Evolutionary conservation across 2,329 filamentous ascomycete genomes (phyloP).

Genomic region (Alternaria panax): DNA sequence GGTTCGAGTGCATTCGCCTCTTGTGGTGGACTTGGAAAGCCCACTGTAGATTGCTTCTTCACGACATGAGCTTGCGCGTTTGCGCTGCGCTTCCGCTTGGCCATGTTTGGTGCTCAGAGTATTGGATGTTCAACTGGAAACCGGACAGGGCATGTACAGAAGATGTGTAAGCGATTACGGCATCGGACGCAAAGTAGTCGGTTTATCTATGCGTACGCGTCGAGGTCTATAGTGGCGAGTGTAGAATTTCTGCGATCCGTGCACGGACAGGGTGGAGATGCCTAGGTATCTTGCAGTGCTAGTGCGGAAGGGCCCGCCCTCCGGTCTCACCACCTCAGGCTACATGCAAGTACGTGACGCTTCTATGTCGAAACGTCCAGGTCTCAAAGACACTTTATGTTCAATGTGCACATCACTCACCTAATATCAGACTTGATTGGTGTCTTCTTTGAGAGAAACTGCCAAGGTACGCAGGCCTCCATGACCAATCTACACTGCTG

Average conservation of each 20-base stretch:
- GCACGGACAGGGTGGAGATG: no score
- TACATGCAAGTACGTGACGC: neutral
- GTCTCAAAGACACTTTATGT: neutral
- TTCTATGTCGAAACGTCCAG: neutral
- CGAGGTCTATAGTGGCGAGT: conserved; percentile 8
- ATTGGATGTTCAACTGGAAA: neutral
- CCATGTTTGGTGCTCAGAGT: conserved; percentile 23
- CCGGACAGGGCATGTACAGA: neutral
- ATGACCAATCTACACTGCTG: neutral
- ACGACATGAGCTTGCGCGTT: conserved; percentile 26
- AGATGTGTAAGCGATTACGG: neutral
- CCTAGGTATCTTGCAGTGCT: neutral
- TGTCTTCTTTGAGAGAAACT: neutral
- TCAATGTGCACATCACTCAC: neutral
- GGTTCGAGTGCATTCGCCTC: conserved; percentile 48
- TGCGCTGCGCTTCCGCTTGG: conserved; percentile 41
- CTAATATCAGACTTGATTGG: neutral
- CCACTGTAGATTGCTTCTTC: conserved; percentile 32
- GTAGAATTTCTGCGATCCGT: conserved; percentile 15
- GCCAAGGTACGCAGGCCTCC: neutral
- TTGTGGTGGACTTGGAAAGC: conserved; percentile 39
- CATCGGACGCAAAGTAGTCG: neutral
- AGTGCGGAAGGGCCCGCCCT: conserved; percentile 1
- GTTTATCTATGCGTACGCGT: neutral
- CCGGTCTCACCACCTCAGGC: neutral